Conservation (phyloP, 2,329 filamentous ascomycete species). For the Fusarium papillatum region DNA sequence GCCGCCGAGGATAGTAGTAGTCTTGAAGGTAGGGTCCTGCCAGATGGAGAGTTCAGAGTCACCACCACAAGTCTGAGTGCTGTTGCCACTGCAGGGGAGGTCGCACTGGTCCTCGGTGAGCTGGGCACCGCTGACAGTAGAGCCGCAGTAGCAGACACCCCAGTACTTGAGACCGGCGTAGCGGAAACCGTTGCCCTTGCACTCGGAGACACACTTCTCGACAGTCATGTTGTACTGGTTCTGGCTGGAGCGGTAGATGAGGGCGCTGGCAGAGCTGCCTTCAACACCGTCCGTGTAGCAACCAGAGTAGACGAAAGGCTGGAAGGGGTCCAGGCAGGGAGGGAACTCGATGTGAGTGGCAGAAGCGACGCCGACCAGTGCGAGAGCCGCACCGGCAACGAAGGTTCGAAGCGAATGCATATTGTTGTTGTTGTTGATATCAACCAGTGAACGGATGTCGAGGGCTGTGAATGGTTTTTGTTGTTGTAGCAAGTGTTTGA, state of each 20-base stretch:
- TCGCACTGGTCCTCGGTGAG: slow-evolving; percentile 68
- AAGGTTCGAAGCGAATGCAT: slow-evolving; percentile 43
- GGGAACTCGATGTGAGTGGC: slow-evolving; percentile 61
- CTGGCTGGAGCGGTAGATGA: slow-evolving; percentile 57
- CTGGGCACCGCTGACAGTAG: slow-evolving; percentile 65
- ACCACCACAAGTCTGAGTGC: slow-evolving; percentile 61
- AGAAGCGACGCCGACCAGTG: slow-evolving; percentile 52
- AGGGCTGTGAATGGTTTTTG: slow-evolving; percentile 26
- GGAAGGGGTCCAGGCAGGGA: slow-evolving; percentile 58
- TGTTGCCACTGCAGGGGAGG: slow-evolving; percentile 65
- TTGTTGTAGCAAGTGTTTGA: slow-evolving; percentile 14
- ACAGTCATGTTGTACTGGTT: slow-evolving; percentile 58
- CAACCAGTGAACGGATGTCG: slow-evolving; percentile 26
- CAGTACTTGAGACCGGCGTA: slow-evolving; percentile 66
- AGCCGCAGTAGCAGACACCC: slow-evolving; percentile 66
- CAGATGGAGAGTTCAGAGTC: slow-evolving; percentile 61
- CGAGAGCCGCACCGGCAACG: slow-evolving; percentile 54
- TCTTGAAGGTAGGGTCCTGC: slow-evolving; percentile 62
- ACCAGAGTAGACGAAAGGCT: slow-evolving; percentile 62
- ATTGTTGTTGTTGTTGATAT: slow-evolving; percentile 18
- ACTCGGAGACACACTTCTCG: slow-evolving; percentile 61
- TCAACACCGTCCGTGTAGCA: slow-evolving; percentile 57
- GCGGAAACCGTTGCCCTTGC: slow-evolving; percentile 65
- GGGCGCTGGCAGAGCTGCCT: slow-evolving; percentile 50
- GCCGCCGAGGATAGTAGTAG: slow-evolving; percentile 57